Percentiles rank a stretch among this genome's conserved stretches.
These are phyloP conservation scores for Phytopythium boreale DNA, from an alignment of 352 stramenopile species.

Conservation along the genomic window DNA sequence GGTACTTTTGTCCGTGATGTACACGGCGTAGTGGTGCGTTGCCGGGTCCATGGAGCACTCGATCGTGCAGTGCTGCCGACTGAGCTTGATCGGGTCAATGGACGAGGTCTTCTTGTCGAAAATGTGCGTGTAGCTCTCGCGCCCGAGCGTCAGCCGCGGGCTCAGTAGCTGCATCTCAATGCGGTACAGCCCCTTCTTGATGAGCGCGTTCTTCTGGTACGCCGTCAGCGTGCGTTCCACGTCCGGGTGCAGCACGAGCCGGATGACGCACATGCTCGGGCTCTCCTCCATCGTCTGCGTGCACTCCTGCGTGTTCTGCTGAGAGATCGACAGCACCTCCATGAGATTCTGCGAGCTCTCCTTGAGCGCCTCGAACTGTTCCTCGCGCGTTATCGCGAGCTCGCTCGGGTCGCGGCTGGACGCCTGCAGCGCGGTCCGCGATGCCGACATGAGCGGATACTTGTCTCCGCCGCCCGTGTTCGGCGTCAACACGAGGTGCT, in stretches of 20 bases:
- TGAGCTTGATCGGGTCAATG: slow-evolving; percentile 64
- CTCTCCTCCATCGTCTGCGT: slow-evolving; percentile 70
- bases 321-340: slow-evolving; percentile 67
- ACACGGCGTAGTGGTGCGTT: slow-evolving; percentile 41
- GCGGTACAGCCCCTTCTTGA: slow-evolving; percentile 46
- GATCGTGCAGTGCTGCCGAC: slow-evolving; percentile 56
- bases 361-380: slow-evolving; percentile 27
- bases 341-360: slow-evolving; percentile 64
- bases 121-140: slow-evolving; percentile 49
- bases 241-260: slow-evolving; percentile 62
- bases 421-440: slow-evolving; percentile 12
- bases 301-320: slow-evolving; percentile 74
- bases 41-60: slow-evolving; percentile 43
- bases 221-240: slow-evolving; percentile 56
- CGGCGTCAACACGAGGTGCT: slow-evolving; percentile 1
- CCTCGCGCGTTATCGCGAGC: slow-evolving; percentile 10
- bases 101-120: slow-evolving; percentile 56
- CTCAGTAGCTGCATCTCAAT: slow-evolving; percentile 60
- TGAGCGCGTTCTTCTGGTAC: slow-evolving; percentile 50
- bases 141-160: slow-evolving; percentile 40
- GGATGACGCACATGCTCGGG: slow-evolving; percentile 49
- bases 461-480: not conserved
- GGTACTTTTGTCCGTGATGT: slow-evolving; percentile 66
- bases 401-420: slow-evolving; percentile 8
- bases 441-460: slow-evolving; percentile 5